phyloP scores from a whole-genome alignment of 2,329 filamentous ascomycete genomes.

The Pezicula radicicola region DNA sequence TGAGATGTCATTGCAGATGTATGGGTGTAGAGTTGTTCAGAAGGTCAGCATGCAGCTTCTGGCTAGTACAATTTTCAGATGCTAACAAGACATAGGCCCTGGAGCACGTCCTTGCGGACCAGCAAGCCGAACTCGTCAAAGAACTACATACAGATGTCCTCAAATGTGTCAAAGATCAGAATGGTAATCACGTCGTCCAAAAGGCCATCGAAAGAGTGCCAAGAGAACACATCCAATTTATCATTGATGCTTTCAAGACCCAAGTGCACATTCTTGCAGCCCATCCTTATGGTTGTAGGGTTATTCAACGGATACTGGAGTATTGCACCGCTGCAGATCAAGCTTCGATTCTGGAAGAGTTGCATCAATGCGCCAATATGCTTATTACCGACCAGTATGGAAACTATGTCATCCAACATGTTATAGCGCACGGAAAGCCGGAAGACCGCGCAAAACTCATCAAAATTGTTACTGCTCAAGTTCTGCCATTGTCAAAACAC shows the following conservation, averaged over 20 bases:
- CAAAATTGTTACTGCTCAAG: constrained; percentile 64
- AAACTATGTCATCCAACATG: constrained; percentile 94
- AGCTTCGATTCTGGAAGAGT: constrained; percentile 70
- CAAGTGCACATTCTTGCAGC: constrained; percentile 72
- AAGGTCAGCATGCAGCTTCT: constrained; percentile 55
- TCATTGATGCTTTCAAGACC: constrained; percentile 76
- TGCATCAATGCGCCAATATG: constrained; percentile 67
- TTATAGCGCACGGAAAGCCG: constrained; percentile 74
- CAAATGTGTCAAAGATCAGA: constrained; percentile 78
- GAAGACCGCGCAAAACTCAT: constrained; percentile 75
- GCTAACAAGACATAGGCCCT: constrained; percentile 59
- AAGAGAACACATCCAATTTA: constrained; percentile 75
- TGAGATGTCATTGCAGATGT: constrained; percentile 80
- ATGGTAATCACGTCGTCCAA: constrained; percentile 96
- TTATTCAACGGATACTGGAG: constrained; percentile 90
- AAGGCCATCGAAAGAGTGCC: constrained; percentile 85
- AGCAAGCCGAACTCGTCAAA: constrained; percentile 79
- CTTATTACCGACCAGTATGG: constrained; percentile 87
- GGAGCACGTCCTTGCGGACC: constrained; percentile 86
- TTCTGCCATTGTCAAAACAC: constrained; percentile 81
- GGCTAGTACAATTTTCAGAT: neutral
- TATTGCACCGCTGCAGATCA: constrained; percentile 71
- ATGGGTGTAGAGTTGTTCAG: constrained; percentile 93
- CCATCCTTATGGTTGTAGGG: constrained; percentile 85
- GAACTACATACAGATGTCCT: constrained; percentile 78